Base-by-base conservation (phyloP, 805 yeast genomes). In the Clavispora carvajalis region DNA sequence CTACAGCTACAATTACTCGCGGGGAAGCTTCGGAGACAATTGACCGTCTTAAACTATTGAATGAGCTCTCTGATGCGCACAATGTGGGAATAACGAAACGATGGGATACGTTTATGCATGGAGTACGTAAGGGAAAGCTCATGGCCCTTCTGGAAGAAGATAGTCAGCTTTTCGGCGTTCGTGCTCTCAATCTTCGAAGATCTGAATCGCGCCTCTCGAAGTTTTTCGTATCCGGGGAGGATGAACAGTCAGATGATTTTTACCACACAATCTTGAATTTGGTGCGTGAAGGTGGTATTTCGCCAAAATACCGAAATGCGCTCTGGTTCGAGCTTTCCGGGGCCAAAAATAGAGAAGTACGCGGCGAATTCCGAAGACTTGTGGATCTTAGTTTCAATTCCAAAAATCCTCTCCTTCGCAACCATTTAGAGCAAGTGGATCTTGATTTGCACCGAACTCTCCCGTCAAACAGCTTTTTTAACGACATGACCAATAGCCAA, bases 261-360 rank as follows among this genome's bases (percentile, higher is more conserved):
- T 53, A 46, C 33, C 39, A 39, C 21, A 38, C 43, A 3, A 39
- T 57, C 3, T 45, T 36, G 1, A 57, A 49, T 11, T 57, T 77
- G 12, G 69, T 74, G 3, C 51, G 57, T 22, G 57, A 58, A 19
- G 40, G 41, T 18, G 83, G 83, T 0, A 65, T 78, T 1, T 79
- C 82, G 0, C 59, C 67, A 34, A 67, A 66, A 19, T 65, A 73
- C 41, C 57, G 82, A 5, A 62, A 74, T 16, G 55, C 59, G 25
- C 57, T 77, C 8, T 77, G 83, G 83, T 55, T 68, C 10, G 79
- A 77, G 46, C 61, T 79, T n/a, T 65, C 74, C 3, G 80, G 80
- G 0, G 76, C 79, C 0, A 62, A 62, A 42, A 56, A 59, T 35
- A 44, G 70, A 3, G 58, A 58, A 33, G 64, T 68, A 4, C 77